Evolutionary conservation across 257 asterid species (phyloP), one percentile per base, ranked within the genome.

Genomic region (Ocimum tenuiflorum): DNA sequence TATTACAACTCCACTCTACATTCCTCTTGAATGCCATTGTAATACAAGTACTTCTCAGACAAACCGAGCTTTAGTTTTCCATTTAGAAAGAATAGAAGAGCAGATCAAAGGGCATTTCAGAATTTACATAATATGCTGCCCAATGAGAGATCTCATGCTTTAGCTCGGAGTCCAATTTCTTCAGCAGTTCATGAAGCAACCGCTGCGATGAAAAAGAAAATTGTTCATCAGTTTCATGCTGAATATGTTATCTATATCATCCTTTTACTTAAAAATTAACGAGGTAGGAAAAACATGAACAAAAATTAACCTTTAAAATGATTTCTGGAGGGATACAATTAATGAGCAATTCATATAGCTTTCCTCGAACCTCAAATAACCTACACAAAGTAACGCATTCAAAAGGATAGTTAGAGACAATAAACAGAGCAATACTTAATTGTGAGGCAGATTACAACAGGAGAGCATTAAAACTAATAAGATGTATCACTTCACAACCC

Each of bases 51-150:
- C 13, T 8, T 15, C 13, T 48, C 47, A 63, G 33, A 48, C 35
- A 48, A 17, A 23, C 57, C 6, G 33, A 29, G 6, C 19, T 29
- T 29, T 24, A 36, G 55, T 9, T 67, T 46, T 31, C 43, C 15
- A 50, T n/a, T 38, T 41, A 22, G 68, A 38, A 45, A 57, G 29
- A 51, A 24, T 0, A 43, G 45, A 62, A 48, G 54, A 22, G 57
- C 31, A 62, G 57, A 43, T 39, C 4, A 46, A 33, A 69, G 46
- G 47, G 66, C 15, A 58, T n/a, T 43, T 4, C 58, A 67, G 39
- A 47, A 77, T 96, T 83, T 81, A 92, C 99, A 74, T 92, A 92
- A 76, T 92, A 88, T 23, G 99, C 99, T 42, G 97, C 99, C 97
- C 99, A 92, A 73, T 81, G 87, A 57, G 82, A 73, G 70, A 77